phyloP scores from a whole-genome alignment of 306 rosid species.

The Boehmeria nivea region DNA sequence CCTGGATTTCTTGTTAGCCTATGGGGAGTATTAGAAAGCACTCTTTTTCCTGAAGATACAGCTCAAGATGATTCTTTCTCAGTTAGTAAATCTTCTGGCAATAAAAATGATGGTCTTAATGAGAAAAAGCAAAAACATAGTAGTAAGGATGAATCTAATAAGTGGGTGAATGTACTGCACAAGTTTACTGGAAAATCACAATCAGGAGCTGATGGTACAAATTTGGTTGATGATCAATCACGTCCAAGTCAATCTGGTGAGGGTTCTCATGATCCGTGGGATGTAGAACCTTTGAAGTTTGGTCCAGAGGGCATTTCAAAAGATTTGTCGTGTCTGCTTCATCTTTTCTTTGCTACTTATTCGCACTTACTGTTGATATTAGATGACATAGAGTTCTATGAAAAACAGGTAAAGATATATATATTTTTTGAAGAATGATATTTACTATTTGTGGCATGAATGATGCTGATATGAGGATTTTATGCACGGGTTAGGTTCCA shows the following conservation, averaged over 20 bases:
- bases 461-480: slow-evolving; percentile 27
- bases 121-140: slow-evolving; percentile 48
- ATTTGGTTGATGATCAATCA: slow-evolving; percentile 33
- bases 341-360: slow-evolving; percentile 90
- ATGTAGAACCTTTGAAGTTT: slow-evolving; percentile 58
- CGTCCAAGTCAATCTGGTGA: slow-evolving; percentile 41
- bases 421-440: slow-evolving; percentile 5
- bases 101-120: slow-evolving; percentile 32
- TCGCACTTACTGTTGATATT: slow-evolving; percentile 90
- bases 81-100: slow-evolving; percentile 27
- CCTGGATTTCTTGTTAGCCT: slow-evolving; percentile 78
- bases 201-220: slow-evolving; percentile 30
- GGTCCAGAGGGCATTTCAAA: slow-evolving; percentile 82
- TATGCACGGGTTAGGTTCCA: slow-evolving; percentile 59
- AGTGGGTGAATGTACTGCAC: slow-evolving; percentile 68
- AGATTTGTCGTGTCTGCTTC: slow-evolving; percentile 62
- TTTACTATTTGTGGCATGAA: slow-evolving; percentile 7
- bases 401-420: slow-evolving; percentile 66
- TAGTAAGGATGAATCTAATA: slow-evolving; percentile 57
- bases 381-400: slow-evolving; percentile 96
- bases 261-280: slow-evolving; percentile 66
- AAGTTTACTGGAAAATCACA: slow-evolving; percentile 74
- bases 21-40: slow-evolving; percentile 69
- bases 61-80: slow-evolving; percentile 24
- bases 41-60: slow-evolving; percentile 46